Evolutionary conservation across 345 rosid species (phyloP).

Genomic region (Euphorbia tirucalli): DNA sequence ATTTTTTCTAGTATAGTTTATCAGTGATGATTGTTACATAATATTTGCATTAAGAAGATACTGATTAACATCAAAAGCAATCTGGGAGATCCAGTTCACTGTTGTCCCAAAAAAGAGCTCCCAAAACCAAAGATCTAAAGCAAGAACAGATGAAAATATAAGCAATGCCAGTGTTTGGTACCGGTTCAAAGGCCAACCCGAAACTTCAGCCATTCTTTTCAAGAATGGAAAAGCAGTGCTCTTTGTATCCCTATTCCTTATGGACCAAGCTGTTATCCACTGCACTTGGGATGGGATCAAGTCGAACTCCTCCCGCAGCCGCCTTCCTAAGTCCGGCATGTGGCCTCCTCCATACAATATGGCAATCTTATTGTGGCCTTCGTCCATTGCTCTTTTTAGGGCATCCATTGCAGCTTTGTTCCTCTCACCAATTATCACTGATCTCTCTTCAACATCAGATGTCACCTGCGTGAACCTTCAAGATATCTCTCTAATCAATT

Average conservation of each 20-base stretch:
- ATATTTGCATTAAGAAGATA: too few relatives aligned
- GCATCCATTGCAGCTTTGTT: slow-evolving; percentile 74
- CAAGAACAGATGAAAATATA: too few relatives aligned
- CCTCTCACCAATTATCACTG: slow-evolving; percentile 91
- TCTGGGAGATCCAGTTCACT: slow-evolving; percentile 57
- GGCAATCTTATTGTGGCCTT: slow-evolving; percentile 71
- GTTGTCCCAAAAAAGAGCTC: slow-evolving; percentile 66
- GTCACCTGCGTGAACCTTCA: slow-evolving; percentile 77
- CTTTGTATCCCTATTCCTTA: too few relatives aligned
- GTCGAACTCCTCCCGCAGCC: slow-evolving; percentile 68
- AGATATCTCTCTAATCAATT: slow-evolving; percentile 4
- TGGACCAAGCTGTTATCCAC: slow-evolving; percentile 97
- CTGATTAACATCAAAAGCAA: too few relatives aligned
- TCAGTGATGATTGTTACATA: too few relatives aligned
- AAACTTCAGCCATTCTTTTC: slow-evolving; percentile 67
- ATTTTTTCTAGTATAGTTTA: too few relatives aligned
- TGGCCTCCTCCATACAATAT: slow-evolving; percentile 94
- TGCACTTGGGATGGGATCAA: slow-evolving; percentile 60
- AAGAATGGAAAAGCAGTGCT: too few relatives aligned
- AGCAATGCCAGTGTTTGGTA: slow-evolving; percentile 84
- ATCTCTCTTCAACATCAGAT: slow-evolving; percentile 67
- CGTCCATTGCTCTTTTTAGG: slow-evolving; percentile 56
- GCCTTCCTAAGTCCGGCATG: slow-evolving; percentile 93
- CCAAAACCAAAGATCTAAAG: slow-evolving; percentile 87
- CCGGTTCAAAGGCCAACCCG: slow-evolving; percentile 84